phyloP scores from a whole-genome alignment of 169 alveolate species.

The Perkinsus olseni region DNA sequence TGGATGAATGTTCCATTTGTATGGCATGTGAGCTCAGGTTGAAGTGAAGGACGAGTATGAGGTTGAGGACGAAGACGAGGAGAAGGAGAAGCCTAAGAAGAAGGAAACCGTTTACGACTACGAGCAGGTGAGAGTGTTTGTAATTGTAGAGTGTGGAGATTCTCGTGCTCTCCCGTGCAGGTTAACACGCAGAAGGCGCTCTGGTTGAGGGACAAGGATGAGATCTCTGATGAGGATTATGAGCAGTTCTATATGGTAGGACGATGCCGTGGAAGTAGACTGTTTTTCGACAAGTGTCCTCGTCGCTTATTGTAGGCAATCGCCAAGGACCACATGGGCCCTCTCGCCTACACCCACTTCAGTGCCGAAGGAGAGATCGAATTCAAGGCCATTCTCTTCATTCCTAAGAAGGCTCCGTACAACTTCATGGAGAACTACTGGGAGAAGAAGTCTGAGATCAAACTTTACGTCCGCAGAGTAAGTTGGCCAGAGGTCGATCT shows the following conservation, averaged over 20 bases:
- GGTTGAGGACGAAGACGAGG: slow-evolving; percentile 54
- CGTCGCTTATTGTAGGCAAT: slow-evolving; percentile 55
- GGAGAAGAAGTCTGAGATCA: slow-evolving; percentile 65
- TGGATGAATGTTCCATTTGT: slow-evolving; percentile 5
- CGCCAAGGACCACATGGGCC: slow-evolving; percentile 88
- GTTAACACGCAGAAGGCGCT: slow-evolving; percentile 95
- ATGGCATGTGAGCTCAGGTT: slow-evolving; percentile 19
- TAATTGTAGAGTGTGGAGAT: neutral
- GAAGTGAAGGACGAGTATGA: slow-evolving; percentile 64
- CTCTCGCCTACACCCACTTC: slow-evolving; percentile 93
- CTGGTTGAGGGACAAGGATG: slow-evolving; percentile 93
- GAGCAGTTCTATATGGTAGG: slow-evolving; percentile 65
- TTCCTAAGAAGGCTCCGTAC: slow-evolving; percentile 86
- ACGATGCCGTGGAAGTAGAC: no score
- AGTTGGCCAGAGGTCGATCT: neutral
- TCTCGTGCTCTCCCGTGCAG: slow-evolving; percentile 5
- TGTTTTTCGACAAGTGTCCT: neutral
- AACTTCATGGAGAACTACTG: slow-evolving; percentile 84
- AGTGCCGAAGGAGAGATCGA: slow-evolving; percentile 99
- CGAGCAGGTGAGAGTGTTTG: slow-evolving; percentile 50
- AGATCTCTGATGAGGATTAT: slow-evolving; percentile 92
- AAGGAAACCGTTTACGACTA: slow-evolving; percentile 75
- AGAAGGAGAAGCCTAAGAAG: slow-evolving; percentile 63
- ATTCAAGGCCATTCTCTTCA: slow-evolving; percentile 89
- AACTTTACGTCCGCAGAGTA: slow-evolving; percentile 72